These are phyloP conservation scores for Xylaria scruposa DNA, from an alignment of 495 filamentous ascomycete species.

Conservation along the genomic window DNA sequence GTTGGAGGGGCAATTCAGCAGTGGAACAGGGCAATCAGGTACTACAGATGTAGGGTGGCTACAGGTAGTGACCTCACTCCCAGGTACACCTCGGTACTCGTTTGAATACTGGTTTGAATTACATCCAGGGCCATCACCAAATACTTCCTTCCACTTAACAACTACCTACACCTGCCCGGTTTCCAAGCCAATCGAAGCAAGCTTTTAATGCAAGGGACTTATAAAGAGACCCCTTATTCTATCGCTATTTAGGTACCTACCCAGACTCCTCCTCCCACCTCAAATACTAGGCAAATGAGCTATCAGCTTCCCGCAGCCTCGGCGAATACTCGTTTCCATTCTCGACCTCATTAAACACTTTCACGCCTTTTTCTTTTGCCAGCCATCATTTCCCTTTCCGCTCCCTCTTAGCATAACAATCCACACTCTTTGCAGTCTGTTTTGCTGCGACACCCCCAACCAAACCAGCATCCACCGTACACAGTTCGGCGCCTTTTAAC, in stretches of 20 bases:
- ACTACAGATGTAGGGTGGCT: background rate
- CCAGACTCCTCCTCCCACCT: background rate
- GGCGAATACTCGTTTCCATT: background rate
- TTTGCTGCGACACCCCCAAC: background rate
- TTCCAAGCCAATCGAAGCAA: background rate
- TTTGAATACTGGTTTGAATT: background rate
- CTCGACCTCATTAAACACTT: background rate
- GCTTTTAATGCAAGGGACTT: background rate
- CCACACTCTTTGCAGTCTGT: background rate
- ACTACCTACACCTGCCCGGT: background rate
- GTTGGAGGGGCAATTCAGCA: conserved; percentile 1
- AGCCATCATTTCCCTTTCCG: background rate
- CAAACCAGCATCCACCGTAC: background rate
- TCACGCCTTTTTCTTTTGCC: background rate
- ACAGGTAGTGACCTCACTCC: background rate
- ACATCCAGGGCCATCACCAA: background rate
- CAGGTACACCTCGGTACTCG: background rate
- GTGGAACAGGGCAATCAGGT: background rate
- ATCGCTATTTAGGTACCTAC: too few species aligned
- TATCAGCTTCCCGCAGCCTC: background rate
- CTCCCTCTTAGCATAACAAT: background rate
- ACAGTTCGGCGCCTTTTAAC: background rate
- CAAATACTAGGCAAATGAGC: background rate
- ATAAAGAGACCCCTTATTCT: background rate
- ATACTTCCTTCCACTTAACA: background rate